Evolutionary conservation across 164 flowering plant genomes (phyloP), one percentile per base, ranked within the genome.

Genomic region (Liriodendron chinense): DNA sequence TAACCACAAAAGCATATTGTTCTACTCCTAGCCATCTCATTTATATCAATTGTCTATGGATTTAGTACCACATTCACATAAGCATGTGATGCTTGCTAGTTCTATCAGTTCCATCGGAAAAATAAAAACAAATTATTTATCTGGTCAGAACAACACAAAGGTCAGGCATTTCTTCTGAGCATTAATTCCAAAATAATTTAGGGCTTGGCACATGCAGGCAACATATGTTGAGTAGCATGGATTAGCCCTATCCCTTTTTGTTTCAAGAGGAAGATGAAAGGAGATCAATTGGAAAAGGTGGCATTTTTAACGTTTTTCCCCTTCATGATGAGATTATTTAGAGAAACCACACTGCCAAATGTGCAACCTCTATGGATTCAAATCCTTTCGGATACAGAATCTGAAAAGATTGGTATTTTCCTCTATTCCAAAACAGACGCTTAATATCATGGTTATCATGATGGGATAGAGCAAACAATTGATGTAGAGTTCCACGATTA

Each of bases 401-500:
- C 59, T 53, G 16, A 53, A 53, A 12, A 2, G 18, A 2, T 16
- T 53, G 59, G 59, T 2, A 53, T 53, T 16, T 53, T 53, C 13
- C 16, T 53, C 59, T 16, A 12, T 34, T 34, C 43, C 43, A 34
- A 34, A 34, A 34, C 43, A 34, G 43, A 53, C 18, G 3, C 18
- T 53, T 53, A 3, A 53, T 53, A 53, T 53, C 59, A 53, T 53
- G 18, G 18, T 34, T 34, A 34, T 16, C 13, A 53, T 16, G 18
- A 53, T 10, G 12, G 12, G 18, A 53, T 13, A 16, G 59, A 53
- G 9, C 13, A 53, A 16, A 53, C 8, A 53, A 53, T 53, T 53
- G 59, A 53, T 8, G 18, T 12, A 2, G 59, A 16, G 59, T 63
- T 14, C 43, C 7, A 59, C 18, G 25, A 34, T 56, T 89, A 96